Evolutionary conservation across 805 yeast species (phyloP).

Genomic region (Saccharomycopsis sp.): DNA sequence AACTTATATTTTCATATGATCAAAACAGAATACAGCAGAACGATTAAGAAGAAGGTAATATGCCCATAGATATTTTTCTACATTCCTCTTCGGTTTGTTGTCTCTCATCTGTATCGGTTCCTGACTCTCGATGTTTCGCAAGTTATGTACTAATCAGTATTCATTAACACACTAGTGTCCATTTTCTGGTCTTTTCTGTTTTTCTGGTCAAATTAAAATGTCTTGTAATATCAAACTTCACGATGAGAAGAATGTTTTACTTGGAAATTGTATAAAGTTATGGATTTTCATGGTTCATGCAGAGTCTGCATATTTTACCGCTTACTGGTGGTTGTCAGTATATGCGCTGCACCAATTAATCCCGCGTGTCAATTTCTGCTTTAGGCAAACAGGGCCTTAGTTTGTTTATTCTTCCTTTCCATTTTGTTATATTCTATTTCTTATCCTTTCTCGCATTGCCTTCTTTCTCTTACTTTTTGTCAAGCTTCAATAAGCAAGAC

Average conservation of each 20-base stretch:
- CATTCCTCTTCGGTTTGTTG: not conserved
- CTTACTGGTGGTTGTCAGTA: not conserved
- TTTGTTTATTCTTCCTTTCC: not conserved
- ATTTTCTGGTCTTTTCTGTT: not conserved
- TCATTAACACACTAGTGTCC: too few relatives aligned
- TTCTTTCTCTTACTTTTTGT: not conserved
- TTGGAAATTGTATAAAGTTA: not conserved
- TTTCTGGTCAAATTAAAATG: not conserved
- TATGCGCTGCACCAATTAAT: not conserved
- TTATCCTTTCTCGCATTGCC: not conserved
- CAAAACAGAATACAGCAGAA: not conserved
- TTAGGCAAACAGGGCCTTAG: constrained; percentile 3
- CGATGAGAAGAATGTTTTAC: constrained; percentile 2
- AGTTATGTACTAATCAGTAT: not conserved
- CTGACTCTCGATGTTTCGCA: not conserved
- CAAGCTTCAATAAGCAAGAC: not conserved
- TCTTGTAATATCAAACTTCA: not conserved
- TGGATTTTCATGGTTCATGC: not conserved
- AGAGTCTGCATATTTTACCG: not conserved
- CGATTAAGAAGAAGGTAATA: not conserved
- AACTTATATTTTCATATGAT: not conserved
- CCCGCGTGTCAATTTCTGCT: not conserved
- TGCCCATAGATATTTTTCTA: not conserved
- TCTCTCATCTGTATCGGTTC: not conserved
- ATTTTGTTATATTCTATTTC: too few relatives aligned